Percentiles rank a stretch among this genome's conserved stretches.
phyloP scores from a whole-genome alignment of 495 filamentous ascomycete genomes.

The Pseudotulostoma volvatum region DNA sequence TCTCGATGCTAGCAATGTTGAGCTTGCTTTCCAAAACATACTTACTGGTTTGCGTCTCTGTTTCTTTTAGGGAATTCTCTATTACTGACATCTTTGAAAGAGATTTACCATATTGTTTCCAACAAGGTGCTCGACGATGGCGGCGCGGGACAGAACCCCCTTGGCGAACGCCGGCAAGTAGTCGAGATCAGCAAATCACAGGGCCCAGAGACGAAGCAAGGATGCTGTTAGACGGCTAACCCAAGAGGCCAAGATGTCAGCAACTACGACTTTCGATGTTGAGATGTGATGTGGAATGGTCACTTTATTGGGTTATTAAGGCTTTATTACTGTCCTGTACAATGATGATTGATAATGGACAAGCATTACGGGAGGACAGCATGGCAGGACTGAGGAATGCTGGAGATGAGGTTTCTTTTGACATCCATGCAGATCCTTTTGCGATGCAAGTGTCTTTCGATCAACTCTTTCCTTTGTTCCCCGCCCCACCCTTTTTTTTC shows the following conservation, averaged over 20 bases:
- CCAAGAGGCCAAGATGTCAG: background rate
- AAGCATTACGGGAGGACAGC: background rate
- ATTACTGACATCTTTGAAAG: constrained; percentile 26
- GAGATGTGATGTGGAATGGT: background rate
- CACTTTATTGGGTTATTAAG: background rate
- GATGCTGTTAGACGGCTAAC: constrained; percentile 57
- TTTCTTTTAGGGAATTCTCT: background rate
- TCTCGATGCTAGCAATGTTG: constrained; percentile 96
- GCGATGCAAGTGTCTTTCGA: too few species aligned
- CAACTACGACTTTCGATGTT: background rate
- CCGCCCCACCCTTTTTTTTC: too few species aligned
- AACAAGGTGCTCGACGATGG: constrained; percentile 87
- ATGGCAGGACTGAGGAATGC: background rate
- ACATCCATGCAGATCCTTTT: too few species aligned
- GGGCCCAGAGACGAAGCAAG: constrained; percentile 60
- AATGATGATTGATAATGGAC: background rate
- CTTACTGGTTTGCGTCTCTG: constrained; percentile 55
- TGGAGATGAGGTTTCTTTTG: too few species aligned
- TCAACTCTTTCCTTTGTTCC: too few species aligned
- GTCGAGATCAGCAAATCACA: constrained; percentile 71
- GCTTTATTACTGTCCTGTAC: background rate
- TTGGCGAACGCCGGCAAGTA: constrained; percentile 51
- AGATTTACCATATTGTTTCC: constrained; percentile 99
- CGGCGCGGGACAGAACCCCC: constrained; percentile 56
- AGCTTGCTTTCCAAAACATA: constrained; percentile 99